Evolutionary conservation across 495 filamentous ascomycete species (phyloP).

Genomic region (Trichoderma reesei): DNA sequence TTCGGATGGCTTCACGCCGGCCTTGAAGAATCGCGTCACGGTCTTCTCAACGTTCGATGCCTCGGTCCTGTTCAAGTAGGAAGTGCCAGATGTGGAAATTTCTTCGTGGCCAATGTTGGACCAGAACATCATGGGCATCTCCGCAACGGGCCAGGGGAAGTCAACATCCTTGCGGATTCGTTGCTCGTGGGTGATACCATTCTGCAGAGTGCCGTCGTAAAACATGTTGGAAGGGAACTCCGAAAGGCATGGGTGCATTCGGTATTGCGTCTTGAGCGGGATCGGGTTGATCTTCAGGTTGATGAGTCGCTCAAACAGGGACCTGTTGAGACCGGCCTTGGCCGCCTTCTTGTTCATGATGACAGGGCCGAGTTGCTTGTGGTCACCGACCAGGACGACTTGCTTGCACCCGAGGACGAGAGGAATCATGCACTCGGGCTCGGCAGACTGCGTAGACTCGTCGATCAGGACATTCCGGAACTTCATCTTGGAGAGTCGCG

Average conservation of each 20-base stretch:
- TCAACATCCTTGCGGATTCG: slow-evolving; percentile 88
- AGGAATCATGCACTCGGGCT: slow-evolving; percentile 99
- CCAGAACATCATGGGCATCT: slow-evolving; percentile 99
- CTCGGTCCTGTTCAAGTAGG: slow-evolving; percentile 95
- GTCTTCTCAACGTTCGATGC: slow-evolving; percentile 97
- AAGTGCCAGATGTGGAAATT: slow-evolving; percentile 94
- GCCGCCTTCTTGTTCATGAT: slow-evolving; percentile 99
- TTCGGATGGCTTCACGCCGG: slow-evolving; percentile 81
- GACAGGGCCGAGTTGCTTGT: slow-evolving; percentile 95
- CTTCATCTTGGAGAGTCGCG: slow-evolving; percentile 88
- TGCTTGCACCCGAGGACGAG: slow-evolving; percentile 97
- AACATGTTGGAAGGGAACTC: slow-evolving; percentile 99
- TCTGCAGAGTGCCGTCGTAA: slow-evolving; percentile 95
- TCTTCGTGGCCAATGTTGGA: slow-evolving; percentile 96
- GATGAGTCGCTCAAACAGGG: slow-evolving; percentile 92
- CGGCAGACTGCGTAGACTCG: slow-evolving; percentile 97
- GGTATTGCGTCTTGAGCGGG: slow-evolving; percentile 93
- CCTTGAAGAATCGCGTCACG: slow-evolving; percentile 97
- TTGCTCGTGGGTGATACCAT: slow-evolving; percentile 85
- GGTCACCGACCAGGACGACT: slow-evolving; percentile 93
- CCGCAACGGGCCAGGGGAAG: slow-evolving; percentile 93
- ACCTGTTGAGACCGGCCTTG: slow-evolving; percentile 94
- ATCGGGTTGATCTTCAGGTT: slow-evolving; percentile 88
- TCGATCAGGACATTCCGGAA: slow-evolving; percentile 97
- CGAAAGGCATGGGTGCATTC: slow-evolving; percentile 97